Conservation (phyloP, 805 yeast species). For the Trichomonascus vanleenenianus region DNA sequence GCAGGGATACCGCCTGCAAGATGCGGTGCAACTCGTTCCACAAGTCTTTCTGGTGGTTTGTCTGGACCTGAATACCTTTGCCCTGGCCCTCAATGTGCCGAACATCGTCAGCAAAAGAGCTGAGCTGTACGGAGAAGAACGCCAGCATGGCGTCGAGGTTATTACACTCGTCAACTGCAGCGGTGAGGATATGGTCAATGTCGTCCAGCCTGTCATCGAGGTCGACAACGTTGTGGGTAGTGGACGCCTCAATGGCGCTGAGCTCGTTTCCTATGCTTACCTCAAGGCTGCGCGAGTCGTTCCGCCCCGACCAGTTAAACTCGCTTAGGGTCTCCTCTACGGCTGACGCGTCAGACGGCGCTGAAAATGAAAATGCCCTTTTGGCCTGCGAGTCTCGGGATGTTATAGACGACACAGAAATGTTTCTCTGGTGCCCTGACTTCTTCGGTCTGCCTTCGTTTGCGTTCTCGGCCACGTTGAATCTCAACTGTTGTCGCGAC, state of each 20-base stretch:
- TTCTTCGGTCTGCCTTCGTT: too few relatives aligned
- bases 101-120: constrained; percentile 60
- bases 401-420: background rate
- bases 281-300: constrained; percentile 52
- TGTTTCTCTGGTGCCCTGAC: too few relatives aligned
- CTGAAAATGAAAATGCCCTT: constrained; percentile 11
- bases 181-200: constrained; percentile 36
- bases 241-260: constrained; percentile 52
- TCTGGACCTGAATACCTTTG: constrained; percentile 74
- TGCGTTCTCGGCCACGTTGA: too few relatives aligned
- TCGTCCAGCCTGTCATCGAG: constrained; percentile 39
- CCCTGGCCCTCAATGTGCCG: constrained; percentile 65
- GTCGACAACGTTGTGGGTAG: constrained; percentile 48
- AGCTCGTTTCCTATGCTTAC: constrained; percentile 52
- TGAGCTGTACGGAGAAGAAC: constrained; percentile 51
- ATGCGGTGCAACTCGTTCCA: constrained; percentile 64
- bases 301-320: constrained; percentile 65
- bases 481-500: too few relatives aligned
- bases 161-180: constrained; percentile 46
- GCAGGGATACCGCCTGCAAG: constrained; percentile 61
- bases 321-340: constrained; percentile 68
- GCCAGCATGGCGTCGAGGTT: constrained; percentile 47
- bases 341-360: constrained; percentile 21
- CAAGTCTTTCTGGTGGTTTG: constrained; percentile 71
- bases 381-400: background rate